A percentile compares a stretch with the other conserved stretches of the same genome.
Evolutionary conservation across 164 flowering plant species (phyloP).

Genomic region (Euptelea pleiosperma): DNA sequence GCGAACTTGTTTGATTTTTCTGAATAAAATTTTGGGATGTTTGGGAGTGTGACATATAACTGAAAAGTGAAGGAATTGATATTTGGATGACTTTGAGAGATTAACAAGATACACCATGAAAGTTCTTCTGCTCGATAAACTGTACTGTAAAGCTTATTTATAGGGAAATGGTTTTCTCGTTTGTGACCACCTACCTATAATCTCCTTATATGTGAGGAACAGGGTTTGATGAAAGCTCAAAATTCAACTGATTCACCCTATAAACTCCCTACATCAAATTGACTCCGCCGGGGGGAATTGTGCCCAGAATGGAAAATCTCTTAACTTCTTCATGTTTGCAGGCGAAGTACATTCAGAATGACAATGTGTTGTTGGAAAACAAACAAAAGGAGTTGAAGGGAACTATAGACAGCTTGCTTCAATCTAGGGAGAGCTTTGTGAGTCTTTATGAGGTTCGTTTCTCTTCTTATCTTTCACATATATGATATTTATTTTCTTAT

Average conservation of each 20-base stretch:
- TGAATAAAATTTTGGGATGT: no score
- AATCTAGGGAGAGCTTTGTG: slow-evolving; percentile 45
- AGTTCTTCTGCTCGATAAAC: no score
- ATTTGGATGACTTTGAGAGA: no score
- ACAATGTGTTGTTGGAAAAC: slow-evolving; percentile 49
- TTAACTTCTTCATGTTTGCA: slow-evolving; percentile 14
- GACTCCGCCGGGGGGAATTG: not conserved
- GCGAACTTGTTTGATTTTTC: no score
- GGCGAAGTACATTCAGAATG: slow-evolving; percentile 55
- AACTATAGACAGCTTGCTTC: slow-evolving; percentile 46
- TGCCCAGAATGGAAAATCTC: not conserved
- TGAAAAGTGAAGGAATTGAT: no score
- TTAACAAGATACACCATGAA: no score
- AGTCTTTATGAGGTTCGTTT: slow-evolving; percentile 48
- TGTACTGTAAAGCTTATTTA: no score
- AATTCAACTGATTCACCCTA: not conserved
- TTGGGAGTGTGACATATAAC: no score
- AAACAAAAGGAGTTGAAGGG: slow-evolving; percentile 56
- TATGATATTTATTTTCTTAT: not conserved
- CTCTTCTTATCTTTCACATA: not conserved
- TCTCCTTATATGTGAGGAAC: no score
- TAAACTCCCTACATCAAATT: not conserved
- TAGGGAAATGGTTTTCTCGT: no score
- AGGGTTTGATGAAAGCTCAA: not conserved
- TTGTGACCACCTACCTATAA: no score